Evolutionary conservation across 371 early-diverging fungal species (phyloP), one percentile per base, ranked within the genome.

Genomic region (Gilbertella persicaria): DNA sequence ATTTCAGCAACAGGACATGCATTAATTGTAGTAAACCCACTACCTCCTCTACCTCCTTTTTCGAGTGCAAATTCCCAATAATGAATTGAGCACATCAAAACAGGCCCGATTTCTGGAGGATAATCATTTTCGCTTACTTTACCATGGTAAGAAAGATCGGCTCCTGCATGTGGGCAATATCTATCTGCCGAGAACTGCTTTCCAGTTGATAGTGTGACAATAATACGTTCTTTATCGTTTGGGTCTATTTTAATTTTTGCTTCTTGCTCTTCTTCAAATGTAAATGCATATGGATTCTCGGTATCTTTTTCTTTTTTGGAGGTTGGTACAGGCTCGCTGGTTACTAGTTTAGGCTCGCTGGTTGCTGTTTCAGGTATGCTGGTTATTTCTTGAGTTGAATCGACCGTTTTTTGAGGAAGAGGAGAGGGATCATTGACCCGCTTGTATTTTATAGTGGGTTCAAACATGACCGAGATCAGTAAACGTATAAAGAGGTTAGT

Each of bases 101-200:
- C 53, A 7, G 78, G 78, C 0, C 78, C 78, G 46, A 78, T 67
- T 16, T 78, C 78, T 13, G 73, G 69, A 8, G 73, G 71, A 49
- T 78, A 78, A 28, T 73, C 75, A 30, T 66, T 55, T 47, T 73
- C 71, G 12, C 58, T 60, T 6, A 78, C 54, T 49, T 66, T 62
- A 7, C 73, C 78, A 36, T 65, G 64, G 45, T 54, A 64, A 16
- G 67, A 55, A 14, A 78, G 58, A 36, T 78, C 78, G 2, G 75
- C 75, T 3, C 75, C 75, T n/a, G 69, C 75, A 58, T 78, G 78
- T n/a, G 78, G 75, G 49, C 78, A 78, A 45, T 78, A 78, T 23
- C 75, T 67, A 51, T 78, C 75, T 4, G 75, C 67, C 16, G 67
- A 58, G 29, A 65, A 75, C 24, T 69, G 53, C 40, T 60, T 62